Evolutionary conservation across 192 early-diverging fungal species (phyloP), one percentile per base, ranked within the genome.

Genomic region (Coemansia sp.): DNA sequence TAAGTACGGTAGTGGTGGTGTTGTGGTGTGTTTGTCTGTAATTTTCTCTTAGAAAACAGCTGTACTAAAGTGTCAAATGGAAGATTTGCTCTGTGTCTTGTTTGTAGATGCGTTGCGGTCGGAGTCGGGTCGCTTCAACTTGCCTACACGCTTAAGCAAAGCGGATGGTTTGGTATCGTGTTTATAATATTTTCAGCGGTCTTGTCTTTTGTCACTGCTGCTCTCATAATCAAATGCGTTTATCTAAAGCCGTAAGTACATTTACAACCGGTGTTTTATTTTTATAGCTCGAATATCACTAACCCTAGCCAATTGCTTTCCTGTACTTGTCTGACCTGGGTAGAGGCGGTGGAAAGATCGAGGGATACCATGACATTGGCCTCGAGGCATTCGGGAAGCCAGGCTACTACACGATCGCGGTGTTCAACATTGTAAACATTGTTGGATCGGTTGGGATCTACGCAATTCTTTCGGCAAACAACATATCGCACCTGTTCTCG

Each of bases 231-330:
- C 36, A 50, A 61, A 55, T 78, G 69, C 62, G 65, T 78, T 48
- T 78, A 78, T 30, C 59, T 78, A 36, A 78, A 78, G 45, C 69
- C 68, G 74, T 77, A 77, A 77, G 74, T 71, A 67, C 11, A 13
- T 8, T 0, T 22, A 38, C 2, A 22, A 11, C 17, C 17, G 38
- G 38, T 41, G 38, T 1, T 13, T 41, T 15, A 17, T 1, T 41
- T 17, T 42, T 23, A n/a, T n/a, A n/a, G 34, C 42, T 15, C 28
- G n/a, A 11, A 33, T 58, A 2, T 17, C 15, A 17, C 38, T 41
- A 41, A 33, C 36, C n/a, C 19, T 54, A 25, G 20, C 41, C 9
- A 13, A 17, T n/a, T 19, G 6, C 3, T 30, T 29, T n/a, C 19
- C 30, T 36, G 17, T 44, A 11, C 25, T n/a, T n/a, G 29, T 54